A percentile compares a stretch with the other conserved stretches of the same genome.
phyloP scores from a whole-genome alignment of 2,329 filamentous ascomycete genomes.

The Cladophialophora immunda region DNA sequence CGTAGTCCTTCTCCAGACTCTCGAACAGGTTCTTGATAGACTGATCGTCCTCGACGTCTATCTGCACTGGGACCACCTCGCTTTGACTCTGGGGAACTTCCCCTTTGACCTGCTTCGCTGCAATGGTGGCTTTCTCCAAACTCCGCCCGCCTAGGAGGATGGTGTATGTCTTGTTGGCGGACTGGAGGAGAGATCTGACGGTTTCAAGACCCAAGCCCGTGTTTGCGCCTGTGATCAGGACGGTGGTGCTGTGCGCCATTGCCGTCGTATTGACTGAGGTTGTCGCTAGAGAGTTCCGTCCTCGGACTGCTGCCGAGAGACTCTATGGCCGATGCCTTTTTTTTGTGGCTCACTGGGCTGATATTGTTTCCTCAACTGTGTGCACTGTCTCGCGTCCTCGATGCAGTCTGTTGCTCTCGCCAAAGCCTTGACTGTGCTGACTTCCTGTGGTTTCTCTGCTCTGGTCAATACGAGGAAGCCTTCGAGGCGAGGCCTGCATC shows the following conservation, averaged over 20 bases:
- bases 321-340: no score
- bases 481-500: no score
- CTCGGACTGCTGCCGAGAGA: no score
- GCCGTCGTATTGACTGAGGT: not conserved
- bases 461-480: no score
- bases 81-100: conserved; percentile 54
- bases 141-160: conserved; percentile 66
- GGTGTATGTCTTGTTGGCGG: conserved; percentile 58
- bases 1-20: conserved; percentile 45
- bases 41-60: conserved; percentile 64
- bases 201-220: conserved; percentile 68
- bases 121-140: conserved; percentile 60
- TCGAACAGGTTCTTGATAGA: conserved; percentile 60
- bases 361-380: no score
- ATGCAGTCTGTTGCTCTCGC: no score
- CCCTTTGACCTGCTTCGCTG: conserved; percentile 52
- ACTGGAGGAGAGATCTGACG: conserved; percentile 62
- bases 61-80: conserved; percentile 52
- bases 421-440: no score
- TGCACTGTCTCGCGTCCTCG: no score
- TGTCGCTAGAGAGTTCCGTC: not conserved
- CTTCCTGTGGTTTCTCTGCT: no score
- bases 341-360: no score
- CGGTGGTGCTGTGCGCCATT: conserved; percentile 42
- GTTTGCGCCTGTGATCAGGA: conserved; percentile 70